Percentiles rank a stretch among this genome's conserved stretches.
Evolutionary conservation across 306 rosid species (phyloP).

Genomic region (Carpinus fangiana): DNA sequence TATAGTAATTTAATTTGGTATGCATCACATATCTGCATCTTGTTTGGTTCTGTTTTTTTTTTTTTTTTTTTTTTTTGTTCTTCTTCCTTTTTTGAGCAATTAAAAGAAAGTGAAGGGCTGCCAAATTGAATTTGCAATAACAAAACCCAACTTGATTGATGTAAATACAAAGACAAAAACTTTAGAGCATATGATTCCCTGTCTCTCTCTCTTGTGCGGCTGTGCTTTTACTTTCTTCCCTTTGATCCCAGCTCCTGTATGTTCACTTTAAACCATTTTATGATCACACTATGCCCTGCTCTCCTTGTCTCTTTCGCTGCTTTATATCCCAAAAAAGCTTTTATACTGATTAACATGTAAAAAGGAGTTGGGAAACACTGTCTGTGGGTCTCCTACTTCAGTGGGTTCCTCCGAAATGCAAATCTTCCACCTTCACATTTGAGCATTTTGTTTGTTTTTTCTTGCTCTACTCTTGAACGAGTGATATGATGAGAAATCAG

Average conservation of each 20-base stretch:
- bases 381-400: constrained; percentile 38
- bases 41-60: no score
- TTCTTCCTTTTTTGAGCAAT: no score
- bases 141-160: constrained; percentile 19
- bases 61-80: no score
- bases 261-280: constrained; percentile 28
- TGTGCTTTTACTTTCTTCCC: constrained; percentile 21
- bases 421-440: constrained; percentile 34
- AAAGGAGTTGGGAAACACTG: constrained; percentile 32
- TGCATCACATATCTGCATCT: no score
- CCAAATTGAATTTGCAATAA: constrained; percentile 5
- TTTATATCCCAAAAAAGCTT: constrained; percentile 32
- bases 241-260: constrained; percentile 18
- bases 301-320: constrained; percentile 41
- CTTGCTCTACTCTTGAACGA: constrained; percentile 20
- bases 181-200: constrained; percentile 39
- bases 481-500: constrained; percentile 51
- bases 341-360: constrained; percentile 29
- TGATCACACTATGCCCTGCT: constrained; percentile 18
- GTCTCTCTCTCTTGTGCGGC: constrained; percentile 8
- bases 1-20: no score
- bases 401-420: constrained; percentile 38
- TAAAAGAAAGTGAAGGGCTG: constrained; percentile 18
- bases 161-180: constrained; percentile 20
- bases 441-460: constrained; percentile 38